Base-by-base conservation (phyloP, 2,329 filamentous ascomycete genomes). In the Leptographium radiaticola region DNA sequence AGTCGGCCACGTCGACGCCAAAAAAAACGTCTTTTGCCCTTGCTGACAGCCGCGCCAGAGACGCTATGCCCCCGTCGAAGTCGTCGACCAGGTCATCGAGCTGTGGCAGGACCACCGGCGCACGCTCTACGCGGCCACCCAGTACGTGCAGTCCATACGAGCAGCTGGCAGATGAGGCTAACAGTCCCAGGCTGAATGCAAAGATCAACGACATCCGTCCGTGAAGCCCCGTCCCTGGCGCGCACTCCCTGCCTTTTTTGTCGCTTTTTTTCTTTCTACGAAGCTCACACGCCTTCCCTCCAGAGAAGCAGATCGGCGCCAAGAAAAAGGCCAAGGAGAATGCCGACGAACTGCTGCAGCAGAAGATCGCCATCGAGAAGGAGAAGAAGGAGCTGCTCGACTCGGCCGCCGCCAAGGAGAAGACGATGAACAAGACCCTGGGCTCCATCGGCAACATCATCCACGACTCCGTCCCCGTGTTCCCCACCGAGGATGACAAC, bases 301-400 rank as follows among this genome's bases (percentile, higher is more conserved):
- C 43, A 60, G 59, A 59, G 48, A 60, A 60, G 43, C 52, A 59
- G 38, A 60, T 60, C 43, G 59, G 56, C 38, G 53, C 55, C n/a
- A 94, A 91, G 76, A 95, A 95, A 75, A 95, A 95, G 83, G 84
- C 84, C 61, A 95, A 96, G 75, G 89, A 95, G 72, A 83, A 91
- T 67, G 89, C 89, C 43, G 81, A 81, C 61, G 86, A 89, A 43
- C 74, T 96, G 57, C 75, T 96, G 55, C 74, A 83, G 65, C 75
- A 91, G 67, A 96, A 95, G 55, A n/a, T 52, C 9, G 56, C 51
- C 42, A 52, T 56, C 6, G 84, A 90, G 64, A 84, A 87, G 69
- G 77, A 89, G 70, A 91, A 94, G 75, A 90, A 90, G 71, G 77
- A 77, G 46, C 75, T 89, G 56, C 81, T 89, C 61, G 85, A 89